A percentile compares a stretch with the other conserved stretches of the same genome.
Evolutionary conservation across 1,139 yeast species (phyloP).

Genomic region (Geotrichum fermentans): DNA sequence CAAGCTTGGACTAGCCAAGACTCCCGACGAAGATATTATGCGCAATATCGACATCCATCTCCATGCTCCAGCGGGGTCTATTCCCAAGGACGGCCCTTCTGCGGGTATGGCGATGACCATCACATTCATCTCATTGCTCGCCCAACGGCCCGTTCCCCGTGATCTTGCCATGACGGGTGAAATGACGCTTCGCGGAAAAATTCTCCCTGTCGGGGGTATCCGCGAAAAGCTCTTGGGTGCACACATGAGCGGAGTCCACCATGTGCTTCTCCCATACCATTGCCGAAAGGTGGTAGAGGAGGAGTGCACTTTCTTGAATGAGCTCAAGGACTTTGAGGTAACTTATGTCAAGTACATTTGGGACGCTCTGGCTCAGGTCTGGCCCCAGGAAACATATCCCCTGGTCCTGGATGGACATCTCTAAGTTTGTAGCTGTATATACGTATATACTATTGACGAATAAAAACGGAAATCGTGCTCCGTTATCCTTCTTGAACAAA

Average conservation of each 20-base stretch:
- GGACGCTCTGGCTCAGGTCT: slow-evolving; percentile 66
- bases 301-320: slow-evolving; percentile 42
- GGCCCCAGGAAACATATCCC: slow-evolving; percentile 41
- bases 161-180: slow-evolving; percentile 92
- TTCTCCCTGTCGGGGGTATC: slow-evolving; percentile 85
- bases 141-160: slow-evolving; percentile 61
- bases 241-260: slow-evolving; percentile 61
- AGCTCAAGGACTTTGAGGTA: slow-evolving; percentile 54
- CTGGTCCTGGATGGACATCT: slow-evolving; percentile 18
- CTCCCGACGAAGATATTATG: slow-evolving; percentile 41
- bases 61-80: slow-evolving; percentile 87
- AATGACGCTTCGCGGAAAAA: slow-evolving; percentile 78
- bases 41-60: slow-evolving; percentile 63
- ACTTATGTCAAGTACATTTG: slow-evolving; percentile 70
- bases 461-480: too few species aligned
- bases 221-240: slow-evolving; percentile 84
- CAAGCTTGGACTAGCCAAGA: slow-evolving; percentile 35
- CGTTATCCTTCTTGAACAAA: too few species aligned
- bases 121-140: slow-evolving; percentile 65
- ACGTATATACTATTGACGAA: too few species aligned
- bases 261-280: slow-evolving; percentile 63
- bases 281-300: slow-evolving; percentile 70
- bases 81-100: slow-evolving; percentile 88
- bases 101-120: slow-evolving; percentile 91
- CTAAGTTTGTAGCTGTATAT: neutral